These are phyloP conservation scores for Diplogelasinospora grovesii DNA, from an alignment of 495 filamentous ascomycete genomes.

Conservation along the genomic window DNA sequence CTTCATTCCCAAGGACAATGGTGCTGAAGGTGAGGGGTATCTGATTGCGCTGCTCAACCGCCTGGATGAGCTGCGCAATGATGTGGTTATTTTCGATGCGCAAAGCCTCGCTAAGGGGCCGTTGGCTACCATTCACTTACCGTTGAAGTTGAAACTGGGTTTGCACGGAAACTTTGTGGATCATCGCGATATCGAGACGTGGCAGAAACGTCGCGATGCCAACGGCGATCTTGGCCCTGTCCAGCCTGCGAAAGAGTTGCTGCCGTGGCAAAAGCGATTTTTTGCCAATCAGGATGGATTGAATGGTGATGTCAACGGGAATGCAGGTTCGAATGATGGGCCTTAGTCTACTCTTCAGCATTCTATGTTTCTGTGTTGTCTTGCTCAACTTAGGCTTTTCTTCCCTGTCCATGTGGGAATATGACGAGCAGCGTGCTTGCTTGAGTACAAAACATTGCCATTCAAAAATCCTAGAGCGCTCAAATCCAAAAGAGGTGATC, in stretches of 20 bases:
- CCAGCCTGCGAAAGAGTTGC: constrained; percentile 29
- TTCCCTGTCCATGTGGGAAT: too few species aligned
- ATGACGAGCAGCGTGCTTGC: too few species aligned
- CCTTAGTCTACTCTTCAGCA: too few species aligned
- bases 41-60: constrained; percentile 50
- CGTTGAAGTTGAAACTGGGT: constrained; percentile 36
- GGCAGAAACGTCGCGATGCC: constrained; percentile 28
- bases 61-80: constrained; percentile 42
- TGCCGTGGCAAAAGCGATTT: constrained; percentile 36
- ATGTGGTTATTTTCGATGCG: constrained; percentile 46
- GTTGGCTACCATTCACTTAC: constrained; percentile 40
- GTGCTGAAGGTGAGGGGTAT: constrained; percentile 49
- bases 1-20: constrained; percentile 44
- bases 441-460: too few species aligned
- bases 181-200: constrained; percentile 36
- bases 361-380: too few species aligned
- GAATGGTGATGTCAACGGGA: neutral
- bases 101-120: constrained; percentile 36
- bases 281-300: neutral
- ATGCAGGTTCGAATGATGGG: too few species aligned
- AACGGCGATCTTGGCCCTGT: constrained; percentile 35
- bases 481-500: too few species aligned
- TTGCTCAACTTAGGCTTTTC: too few species aligned
- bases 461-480: too few species aligned
- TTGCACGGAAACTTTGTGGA: constrained; percentile 46